Evolutionary conservation across 495 filamentous ascomycete genomes (phyloP).

Genomic region (Bacidia rubella): DNA sequence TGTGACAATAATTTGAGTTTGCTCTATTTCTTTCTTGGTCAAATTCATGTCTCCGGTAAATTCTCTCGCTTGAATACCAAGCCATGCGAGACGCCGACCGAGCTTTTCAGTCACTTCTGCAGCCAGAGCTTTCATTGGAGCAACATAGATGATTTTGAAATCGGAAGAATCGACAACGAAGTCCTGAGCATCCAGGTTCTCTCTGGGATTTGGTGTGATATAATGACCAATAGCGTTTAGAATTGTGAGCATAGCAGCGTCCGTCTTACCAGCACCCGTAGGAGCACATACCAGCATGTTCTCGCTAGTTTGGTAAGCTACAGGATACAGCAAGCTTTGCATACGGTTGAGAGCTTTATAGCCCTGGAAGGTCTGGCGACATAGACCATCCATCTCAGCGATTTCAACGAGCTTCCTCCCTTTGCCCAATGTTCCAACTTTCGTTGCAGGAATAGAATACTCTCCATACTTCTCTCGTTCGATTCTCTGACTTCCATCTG

Average conservation of each 20-base stretch:
- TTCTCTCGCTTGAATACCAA: constrained; percentile 79
- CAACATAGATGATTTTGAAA: constrained; percentile 98
- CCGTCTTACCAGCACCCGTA: constrained; percentile 97
- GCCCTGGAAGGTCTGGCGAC: constrained; percentile 79
- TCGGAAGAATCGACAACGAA: constrained; percentile 69
- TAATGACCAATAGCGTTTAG: constrained; percentile 82
- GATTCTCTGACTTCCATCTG: constrained; percentile 46
- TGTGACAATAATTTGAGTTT: constrained; percentile 96
- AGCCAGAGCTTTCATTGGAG: constrained; percentile 94
- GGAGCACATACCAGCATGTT: constrained; percentile 99
- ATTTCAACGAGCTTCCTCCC: constrained; percentile 67
- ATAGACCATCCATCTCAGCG: constrained; percentile 74
- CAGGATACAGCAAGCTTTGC: constrained; percentile 92
- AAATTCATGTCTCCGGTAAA: constrained; percentile 97
- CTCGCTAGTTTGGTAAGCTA: constrained; percentile 89
- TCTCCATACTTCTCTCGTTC: constrained; percentile 72
- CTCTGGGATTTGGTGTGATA: constrained; percentile 59
- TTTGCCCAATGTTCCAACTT: constrained; percentile 56
- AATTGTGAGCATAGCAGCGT: constrained; percentile 94
- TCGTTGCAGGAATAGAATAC: constrained; percentile 68
- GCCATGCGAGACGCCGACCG: constrained; percentile 83
- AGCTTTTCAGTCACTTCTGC: constrained; percentile 94
- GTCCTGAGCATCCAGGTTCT: constrained; percentile 57
- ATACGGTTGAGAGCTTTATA: constrained; percentile 93
- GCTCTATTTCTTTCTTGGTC: constrained; percentile 87